Conservation (phyloP, 352 stramenopile species). For the Globisporangium canariense region DNA sequence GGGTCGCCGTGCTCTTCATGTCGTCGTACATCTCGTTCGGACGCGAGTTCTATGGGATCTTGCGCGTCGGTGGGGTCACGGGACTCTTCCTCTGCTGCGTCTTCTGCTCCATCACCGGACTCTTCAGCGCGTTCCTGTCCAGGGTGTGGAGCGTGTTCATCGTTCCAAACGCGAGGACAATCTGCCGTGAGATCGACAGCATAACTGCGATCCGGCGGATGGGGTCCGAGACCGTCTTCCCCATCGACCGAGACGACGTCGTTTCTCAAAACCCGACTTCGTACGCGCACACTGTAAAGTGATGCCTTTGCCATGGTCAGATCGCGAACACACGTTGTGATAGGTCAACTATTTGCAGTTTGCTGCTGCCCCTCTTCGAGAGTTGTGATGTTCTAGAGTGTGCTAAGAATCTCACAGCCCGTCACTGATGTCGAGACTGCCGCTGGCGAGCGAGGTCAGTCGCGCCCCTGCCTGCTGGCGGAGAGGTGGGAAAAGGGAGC, state of each 20-base stretch:
- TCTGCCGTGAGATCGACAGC: slow-evolving; percentile 48
- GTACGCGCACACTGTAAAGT: slow-evolving; percentile 1
- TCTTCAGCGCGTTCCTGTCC: slow-evolving; percentile 28
- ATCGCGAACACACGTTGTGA: neutral
- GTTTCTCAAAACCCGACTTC: neutral
- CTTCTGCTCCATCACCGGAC: slow-evolving; percentile 30
- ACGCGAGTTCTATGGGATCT: slow-evolving; percentile 58
- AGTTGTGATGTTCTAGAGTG: too few species aligned
- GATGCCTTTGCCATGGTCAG: neutral
- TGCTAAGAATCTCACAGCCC: too few species aligned
- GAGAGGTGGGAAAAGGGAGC: too few species aligned
- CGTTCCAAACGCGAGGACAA: slow-evolving; percentile 35
- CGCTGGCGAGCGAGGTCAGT: too few species aligned
- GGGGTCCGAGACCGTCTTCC: slow-evolving; percentile 36
- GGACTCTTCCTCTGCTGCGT: slow-evolving; percentile 34
- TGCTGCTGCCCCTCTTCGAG: too few species aligned
- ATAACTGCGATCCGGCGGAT: slow-evolving; percentile 22
- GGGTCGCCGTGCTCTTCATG: slow-evolving; percentile 41
- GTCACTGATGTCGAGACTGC: neutral
- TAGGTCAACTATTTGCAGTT: too few species aligned
- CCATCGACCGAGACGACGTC: slow-evolving; percentile 27
- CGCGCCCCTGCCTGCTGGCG: too few species aligned
- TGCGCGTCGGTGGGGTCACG: slow-evolving; percentile 38
- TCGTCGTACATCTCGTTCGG: slow-evolving; percentile 51
- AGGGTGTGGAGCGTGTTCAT: slow-evolving; percentile 37